A percentile compares a stretch with the other conserved stretches of the same genome.
phyloP scores from a whole-genome alignment of 2,329 filamentous ascomycete species.

The Stromatinia cepivora region DNA sequence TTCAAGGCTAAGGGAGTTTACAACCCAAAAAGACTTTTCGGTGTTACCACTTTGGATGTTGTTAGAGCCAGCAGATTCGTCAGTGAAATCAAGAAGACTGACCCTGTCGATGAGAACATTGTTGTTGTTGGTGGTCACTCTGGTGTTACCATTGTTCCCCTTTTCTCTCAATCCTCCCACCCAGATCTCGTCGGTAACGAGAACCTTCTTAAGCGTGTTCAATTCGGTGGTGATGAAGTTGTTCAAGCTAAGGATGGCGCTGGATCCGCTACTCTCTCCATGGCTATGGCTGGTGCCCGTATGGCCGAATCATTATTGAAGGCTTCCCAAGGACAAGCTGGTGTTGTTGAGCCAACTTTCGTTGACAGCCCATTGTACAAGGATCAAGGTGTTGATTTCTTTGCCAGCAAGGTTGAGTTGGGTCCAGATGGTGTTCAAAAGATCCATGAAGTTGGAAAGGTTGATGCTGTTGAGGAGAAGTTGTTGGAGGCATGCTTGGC shows the following conservation, averaged over 20 bases:
- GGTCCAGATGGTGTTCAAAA: slow-evolving; percentile 95
- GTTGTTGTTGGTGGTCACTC: slow-evolving; percentile 97
- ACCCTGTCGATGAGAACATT: slow-evolving; percentile 92
- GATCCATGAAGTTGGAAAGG: slow-evolving; percentile 82
- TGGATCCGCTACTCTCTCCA: slow-evolving; percentile 95
- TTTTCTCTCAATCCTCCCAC: slow-evolving; percentile 93
- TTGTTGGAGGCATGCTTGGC: slow-evolving; percentile 81
- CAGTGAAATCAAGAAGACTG: slow-evolving; percentile 83
- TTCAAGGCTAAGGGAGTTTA: slow-evolving; percentile 93
- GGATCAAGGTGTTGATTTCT: slow-evolving; percentile 97
- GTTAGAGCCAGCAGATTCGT: slow-evolving; percentile 98
- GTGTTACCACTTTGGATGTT: slow-evolving; percentile 97
- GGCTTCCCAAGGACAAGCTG: slow-evolving; percentile 90
- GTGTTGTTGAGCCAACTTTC: slow-evolving; percentile 92
- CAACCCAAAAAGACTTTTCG: slow-evolving; percentile 93
- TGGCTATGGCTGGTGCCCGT: slow-evolving; percentile 91
- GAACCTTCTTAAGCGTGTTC: slow-evolving; percentile 80
- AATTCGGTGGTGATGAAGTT: slow-evolving; percentile 99
- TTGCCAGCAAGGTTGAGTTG: slow-evolving; percentile 92
- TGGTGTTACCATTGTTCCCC: slow-evolving; percentile 95
- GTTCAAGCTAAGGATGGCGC: slow-evolving; percentile 99
- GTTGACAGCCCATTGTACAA: slow-evolving; percentile 98
- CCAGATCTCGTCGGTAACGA: slow-evolving; percentile 76
- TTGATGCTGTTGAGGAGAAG: slow-evolving; percentile 84
- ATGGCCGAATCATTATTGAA: slow-evolving; percentile 89